Conservation (phyloP, 768 basidiomycete genomes). For the Podaxis sp. region DNA sequence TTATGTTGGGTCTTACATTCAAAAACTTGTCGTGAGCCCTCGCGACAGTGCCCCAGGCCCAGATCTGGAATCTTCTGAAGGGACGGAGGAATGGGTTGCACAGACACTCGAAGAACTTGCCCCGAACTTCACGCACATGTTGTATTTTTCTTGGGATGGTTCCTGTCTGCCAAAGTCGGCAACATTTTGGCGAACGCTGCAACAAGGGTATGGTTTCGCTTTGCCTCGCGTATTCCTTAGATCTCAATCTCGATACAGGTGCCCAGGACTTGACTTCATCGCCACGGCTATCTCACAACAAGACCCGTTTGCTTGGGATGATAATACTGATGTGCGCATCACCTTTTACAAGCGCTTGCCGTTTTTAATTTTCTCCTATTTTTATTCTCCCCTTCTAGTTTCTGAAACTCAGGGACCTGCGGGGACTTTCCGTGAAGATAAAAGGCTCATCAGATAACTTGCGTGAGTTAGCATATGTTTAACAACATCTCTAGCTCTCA, state of each 20-base stretch:
- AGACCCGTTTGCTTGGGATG: slow-evolving; percentile 8
- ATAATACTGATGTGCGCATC: neutral
- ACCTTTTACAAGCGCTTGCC: neutral
- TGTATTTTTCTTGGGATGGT: slow-evolving; percentile 8
- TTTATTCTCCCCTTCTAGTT: neutral
- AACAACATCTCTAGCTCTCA: neutral
- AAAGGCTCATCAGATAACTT: neutral
- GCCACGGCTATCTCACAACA: neutral
- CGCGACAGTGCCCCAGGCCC: neutral
- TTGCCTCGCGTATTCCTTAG: neutral
- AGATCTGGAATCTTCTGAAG: neutral
- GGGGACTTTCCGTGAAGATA: slow-evolving; percentile 1
- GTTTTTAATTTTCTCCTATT: neutral
- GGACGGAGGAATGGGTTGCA: neutral
- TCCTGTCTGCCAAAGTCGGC: neutral
- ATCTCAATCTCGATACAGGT: neutral
- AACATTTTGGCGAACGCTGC: slow-evolving; percentile 8
- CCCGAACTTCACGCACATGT: neutral
- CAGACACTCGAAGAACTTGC: slow-evolving; percentile 1
- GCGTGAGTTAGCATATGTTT: neutral
- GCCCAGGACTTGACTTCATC: neutral
- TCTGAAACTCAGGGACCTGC: neutral
- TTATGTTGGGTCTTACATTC: slow-evolving; percentile 2
- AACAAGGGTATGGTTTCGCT: neutral
- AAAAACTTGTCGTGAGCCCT: neutral